A percentile compares a stretch with the other conserved stretches of the same genome.
Conservation (phyloP, 2,329 filamentous ascomycete genomes). For the Nemania diffusa region DNA sequence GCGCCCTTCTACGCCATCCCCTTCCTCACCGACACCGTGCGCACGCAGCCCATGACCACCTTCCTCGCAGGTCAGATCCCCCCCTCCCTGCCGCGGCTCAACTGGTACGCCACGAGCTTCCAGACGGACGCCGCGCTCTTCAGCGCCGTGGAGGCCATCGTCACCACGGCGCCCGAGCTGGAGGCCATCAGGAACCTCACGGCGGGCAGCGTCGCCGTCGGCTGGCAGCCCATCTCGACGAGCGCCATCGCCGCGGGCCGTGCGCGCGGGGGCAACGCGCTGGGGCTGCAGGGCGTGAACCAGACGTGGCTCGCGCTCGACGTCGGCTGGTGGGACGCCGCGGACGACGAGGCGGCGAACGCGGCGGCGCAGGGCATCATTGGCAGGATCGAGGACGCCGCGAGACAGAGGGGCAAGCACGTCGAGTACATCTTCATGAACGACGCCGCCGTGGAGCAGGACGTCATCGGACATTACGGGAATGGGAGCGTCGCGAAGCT, state of each 20-base stretch:
- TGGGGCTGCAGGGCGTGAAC: constrained; percentile 45
- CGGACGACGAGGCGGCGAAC: constrained; percentile 40
- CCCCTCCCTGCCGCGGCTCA: constrained; percentile 42
- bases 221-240: constrained; percentile 48
- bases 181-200: constrained; percentile 40
- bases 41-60: constrained; percentile 40
- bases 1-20: constrained; percentile 45
- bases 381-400: constrained; percentile 37
- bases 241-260: constrained; percentile 44
- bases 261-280: constrained; percentile 45
- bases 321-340: constrained; percentile 42
- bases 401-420: constrained; percentile 34
- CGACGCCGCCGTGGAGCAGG: constrained; percentile 40
- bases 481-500: constrained; percentile 39
- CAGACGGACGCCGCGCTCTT: constrained; percentile 42
- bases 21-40: constrained; percentile 43
- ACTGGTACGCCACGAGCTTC: constrained; percentile 48
- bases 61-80: constrained; percentile 38
- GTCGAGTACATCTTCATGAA: constrained; percentile 46
- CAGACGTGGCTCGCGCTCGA: constrained; percentile 48
- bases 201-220: constrained; percentile 46
- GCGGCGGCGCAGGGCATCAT: constrained; percentile 39
- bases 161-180: constrained; percentile 44
- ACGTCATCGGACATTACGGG: constrained; percentile 44
- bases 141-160: constrained; percentile 38